Evolutionary conservation across 257 asterid species (phyloP), one percentile per base, ranked within the genome.

Genomic region (Plantago ovata): DNA sequence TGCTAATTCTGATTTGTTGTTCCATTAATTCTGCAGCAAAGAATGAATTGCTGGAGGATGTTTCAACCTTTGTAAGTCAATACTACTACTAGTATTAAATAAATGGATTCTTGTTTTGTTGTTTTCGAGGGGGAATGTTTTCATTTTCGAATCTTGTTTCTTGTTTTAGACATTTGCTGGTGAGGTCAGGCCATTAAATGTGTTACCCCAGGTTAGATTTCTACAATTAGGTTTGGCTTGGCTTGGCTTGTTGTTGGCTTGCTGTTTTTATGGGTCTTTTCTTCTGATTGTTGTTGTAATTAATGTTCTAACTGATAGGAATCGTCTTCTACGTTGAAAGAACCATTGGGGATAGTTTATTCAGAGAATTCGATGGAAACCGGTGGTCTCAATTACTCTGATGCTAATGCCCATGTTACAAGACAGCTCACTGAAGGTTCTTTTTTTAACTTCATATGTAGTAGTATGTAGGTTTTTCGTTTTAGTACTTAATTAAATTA

Each of bases 381-480:
- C 62, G 58, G 63, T 41, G 58, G 63, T 41, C 68, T 75, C 19
- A 69, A 78, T 43, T 46, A 44, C 43, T 73, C 88, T 2, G 71
- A 60, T 73, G 72, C 58, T 61, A 83, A 69, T 65, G 68, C 81
- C 38, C 94, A 75, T 24, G 76, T 73, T 58, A 69, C 76, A 21
- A 79, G 96, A 76, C 96, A 84, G 62, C 95, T 90, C 45, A 53
- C 95, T 40, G 89, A 78, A 86, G 96, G 98, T 90, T 22, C 24
- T 6, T 44, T 64, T 24, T 36, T 10, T 47, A 32, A 5, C 10
- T 42, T 10, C 18, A 38, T 63, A 60, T 43, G 22, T 32, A 57
- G 33, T n/a, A n/a, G n/a, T n/a, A n/a, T n/a, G n/a, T n/a, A n/a
- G n/a, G n/a, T 15, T 19, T 46, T 59, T 16, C 9, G 39, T 7